Evolutionary conservation across 1,139 yeast genomes (phyloP), one percentile per base, ranked within the genome.

Genomic region (Magnusiomyces fungicola): DNA sequence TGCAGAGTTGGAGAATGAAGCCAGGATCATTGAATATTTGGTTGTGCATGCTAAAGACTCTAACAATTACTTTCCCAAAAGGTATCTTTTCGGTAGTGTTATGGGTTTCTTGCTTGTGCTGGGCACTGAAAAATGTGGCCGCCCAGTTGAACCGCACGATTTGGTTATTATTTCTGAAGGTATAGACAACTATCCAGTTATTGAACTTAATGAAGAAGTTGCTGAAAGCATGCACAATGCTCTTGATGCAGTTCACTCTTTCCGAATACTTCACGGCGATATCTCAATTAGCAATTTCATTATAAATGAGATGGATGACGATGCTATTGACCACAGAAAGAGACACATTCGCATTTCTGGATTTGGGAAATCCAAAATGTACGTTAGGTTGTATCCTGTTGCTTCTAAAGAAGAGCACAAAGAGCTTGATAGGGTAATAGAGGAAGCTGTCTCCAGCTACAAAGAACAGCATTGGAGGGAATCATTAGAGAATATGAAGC

Each of bases 351-450:
- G n/a, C 4, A 29, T 42, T 3, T n/a, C 43, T 16, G 57, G 59
- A 32, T 60, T 62, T 50, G 47, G 55, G 12, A 39, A 45, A 9
- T 55, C 66, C 0, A 52, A 50, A 42, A 52, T 61, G 29, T 61
- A 57, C 47, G 50, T 58, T 7, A 51, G 52, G n/a, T 51, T 63
- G 6, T 62, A 63, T 25, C 49, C 54, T 3, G 48, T 53, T 12
- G 61, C 63, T 1, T 53, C 55, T 22, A 48, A 51, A 34, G 55
- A 52, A n/a, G 65, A 64, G 46, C 53, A 55, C 40, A 49, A 48
- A 2, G 38, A 33, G 25, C 48, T 61, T 19, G 50, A 61, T 72
- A 1, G 77, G 78, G 47, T 57, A 45, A 44, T 56, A 32, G 29
- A 41, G 12, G 47, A 45, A 19, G 51, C 53, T 4, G 21, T 30